Evolutionary conservation across 495 filamentous ascomycete genomes (phyloP).

Genomic region (Penicillium odoratum): DNA sequence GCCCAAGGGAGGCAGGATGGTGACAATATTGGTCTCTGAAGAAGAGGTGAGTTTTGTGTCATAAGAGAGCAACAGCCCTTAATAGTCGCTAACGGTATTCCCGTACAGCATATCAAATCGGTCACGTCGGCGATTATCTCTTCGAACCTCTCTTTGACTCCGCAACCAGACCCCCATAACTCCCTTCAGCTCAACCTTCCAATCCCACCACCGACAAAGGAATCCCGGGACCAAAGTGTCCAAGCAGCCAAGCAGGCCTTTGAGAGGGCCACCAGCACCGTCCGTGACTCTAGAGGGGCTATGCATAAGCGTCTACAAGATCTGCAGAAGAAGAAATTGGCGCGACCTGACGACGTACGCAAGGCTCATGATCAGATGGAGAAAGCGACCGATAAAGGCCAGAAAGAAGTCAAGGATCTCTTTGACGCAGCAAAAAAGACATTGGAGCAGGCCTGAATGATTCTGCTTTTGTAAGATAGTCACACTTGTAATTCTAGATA

Average conservation of each 20-base stretch:
- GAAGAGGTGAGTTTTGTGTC: conserved; percentile 49
- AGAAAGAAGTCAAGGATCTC: conserved; percentile 63
- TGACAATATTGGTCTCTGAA: conserved; percentile 65
- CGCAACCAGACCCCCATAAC: conserved; percentile 67
- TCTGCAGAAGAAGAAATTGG: conserved; percentile 55
- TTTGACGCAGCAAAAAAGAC: conserved; percentile 66
- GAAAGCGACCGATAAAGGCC: conserved; percentile 69
- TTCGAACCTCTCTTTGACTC: conserved; percentile 69
- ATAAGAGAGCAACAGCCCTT: background rate
- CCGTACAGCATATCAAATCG: conserved; percentile 62
- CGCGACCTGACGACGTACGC: conserved; percentile 64
- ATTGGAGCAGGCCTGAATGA: conserved; percentile 44
- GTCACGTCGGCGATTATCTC: conserved; percentile 68
- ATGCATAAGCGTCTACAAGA: conserved; percentile 67
- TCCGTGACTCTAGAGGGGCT: conserved; percentile 55
- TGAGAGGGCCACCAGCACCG: conserved; percentile 53
- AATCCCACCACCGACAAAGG: conserved; percentile 68
- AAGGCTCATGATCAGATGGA: conserved; percentile 70
- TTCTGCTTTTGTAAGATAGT: conserved; percentile 16
- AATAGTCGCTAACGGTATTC: conserved; percentile 2
- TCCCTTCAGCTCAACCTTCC: conserved; percentile 69
- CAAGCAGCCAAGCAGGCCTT: conserved; percentile 59
- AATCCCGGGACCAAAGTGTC: conserved; percentile 54
- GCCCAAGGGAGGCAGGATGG: conserved; percentile 65
- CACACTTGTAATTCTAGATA: conserved; percentile 27